These are phyloP conservation scores for Ophiorrhiza pumila DNA, from an alignment of 257 asterid genomes.

Conservation along the genomic window DNA sequence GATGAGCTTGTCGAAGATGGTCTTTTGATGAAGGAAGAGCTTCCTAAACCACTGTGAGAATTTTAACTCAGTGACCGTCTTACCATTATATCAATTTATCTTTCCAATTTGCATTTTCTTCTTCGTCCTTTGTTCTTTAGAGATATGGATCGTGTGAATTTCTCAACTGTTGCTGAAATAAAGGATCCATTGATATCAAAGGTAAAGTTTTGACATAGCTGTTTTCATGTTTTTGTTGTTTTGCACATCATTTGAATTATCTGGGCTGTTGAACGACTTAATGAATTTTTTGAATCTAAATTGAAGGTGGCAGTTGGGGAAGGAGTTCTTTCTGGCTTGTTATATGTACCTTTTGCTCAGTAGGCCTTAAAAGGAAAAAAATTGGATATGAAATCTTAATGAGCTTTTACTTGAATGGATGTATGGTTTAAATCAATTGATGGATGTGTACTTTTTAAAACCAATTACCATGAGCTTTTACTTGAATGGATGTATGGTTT, in stretches of 20 bases:
- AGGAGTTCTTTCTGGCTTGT: background rate
- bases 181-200: constrained; percentile 80
- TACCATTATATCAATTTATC: constrained; percentile 9
- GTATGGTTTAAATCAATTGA: background rate
- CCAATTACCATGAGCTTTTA: background rate
- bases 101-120: constrained; percentile 6
- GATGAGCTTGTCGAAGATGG: constrained; percentile 94
- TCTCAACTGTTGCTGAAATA: constrained; percentile 56
- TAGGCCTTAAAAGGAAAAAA: background rate
- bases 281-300: background rate
- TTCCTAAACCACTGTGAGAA: constrained; percentile 84
- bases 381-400: background rate
- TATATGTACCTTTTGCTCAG: background rate
- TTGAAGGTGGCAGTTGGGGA: background rate
- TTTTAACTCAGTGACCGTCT: constrained; percentile 2
- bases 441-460: background rate
- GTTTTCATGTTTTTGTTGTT: background rate
- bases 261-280: background rate
- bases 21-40: constrained; percentile 66
- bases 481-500: no score
- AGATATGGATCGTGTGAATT: constrained; percentile 68
- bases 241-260: background rate
- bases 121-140: constrained; percentile 39
- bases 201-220: constrained; percentile 35
- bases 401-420: no score